A percentile compares a stretch with the other conserved stretches of the same genome.
Evolutionary conservation across 176 grass and related monocot species (phyloP).

Genomic region (Cenchrus purpureus): DNA sequence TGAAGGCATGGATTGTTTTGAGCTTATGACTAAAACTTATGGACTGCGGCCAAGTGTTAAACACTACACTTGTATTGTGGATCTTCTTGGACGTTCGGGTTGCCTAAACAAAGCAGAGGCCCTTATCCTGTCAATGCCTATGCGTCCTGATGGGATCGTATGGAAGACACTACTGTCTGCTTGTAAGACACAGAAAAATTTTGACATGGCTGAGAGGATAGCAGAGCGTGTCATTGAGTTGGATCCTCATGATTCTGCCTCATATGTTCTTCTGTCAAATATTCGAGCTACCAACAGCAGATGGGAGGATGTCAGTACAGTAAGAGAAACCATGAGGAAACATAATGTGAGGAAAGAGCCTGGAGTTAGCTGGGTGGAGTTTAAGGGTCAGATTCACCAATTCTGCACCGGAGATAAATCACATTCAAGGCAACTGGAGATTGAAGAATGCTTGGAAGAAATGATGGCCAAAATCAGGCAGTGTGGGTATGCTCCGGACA

Average conservation of each 20-base stretch:
- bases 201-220: constrained; percentile 63
- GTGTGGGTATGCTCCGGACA: constrained; percentile 65
- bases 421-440: constrained; percentile 56
- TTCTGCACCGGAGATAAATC: constrained; percentile 66
- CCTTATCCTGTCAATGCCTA: constrained; percentile 67
- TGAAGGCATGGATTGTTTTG: constrained; percentile 53
- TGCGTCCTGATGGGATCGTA: constrained; percentile 58
- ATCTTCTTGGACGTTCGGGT: constrained; percentile 72
- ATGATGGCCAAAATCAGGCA: constrained; percentile 59
- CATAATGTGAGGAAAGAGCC: constrained; percentile 73
- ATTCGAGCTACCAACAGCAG: constrained; percentile 60
- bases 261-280: constrained; percentile 75
- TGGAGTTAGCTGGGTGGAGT: constrained; percentile 76
- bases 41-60: constrained; percentile 53
- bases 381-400: constrained; percentile 69
- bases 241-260: constrained; percentile 65
- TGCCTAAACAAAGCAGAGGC: constrained; percentile 57
- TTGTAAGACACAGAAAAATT: constrained; percentile 65
- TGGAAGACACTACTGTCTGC: constrained; percentile 80
- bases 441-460: constrained; percentile 56
- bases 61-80: constrained; percentile 73
- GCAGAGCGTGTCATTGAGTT: constrained; percentile 62
- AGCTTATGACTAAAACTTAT: constrained; percentile 63
- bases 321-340: constrained; percentile 60
- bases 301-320: constrained; percentile 58